Percentiles rank a stretch among this genome's conserved stretches.
These are phyloP conservation scores for Tripterygium wilfordii DNA, from an alignment of 177 flowering plant species.

Conservation along the genomic window DNA sequence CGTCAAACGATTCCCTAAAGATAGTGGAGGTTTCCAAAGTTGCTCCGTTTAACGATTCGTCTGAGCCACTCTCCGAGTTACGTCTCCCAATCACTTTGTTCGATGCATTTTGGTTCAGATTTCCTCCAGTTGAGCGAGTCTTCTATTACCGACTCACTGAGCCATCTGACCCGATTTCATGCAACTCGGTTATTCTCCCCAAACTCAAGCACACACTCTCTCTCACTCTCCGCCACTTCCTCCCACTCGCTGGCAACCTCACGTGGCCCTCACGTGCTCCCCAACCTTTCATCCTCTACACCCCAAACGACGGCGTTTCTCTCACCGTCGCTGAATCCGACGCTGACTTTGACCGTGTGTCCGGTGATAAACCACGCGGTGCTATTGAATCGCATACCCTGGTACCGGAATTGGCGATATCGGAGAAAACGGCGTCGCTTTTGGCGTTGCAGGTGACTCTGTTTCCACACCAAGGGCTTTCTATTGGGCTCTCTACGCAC, in stretches of 20 bases:
- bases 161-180: background rate
- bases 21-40: background rate
- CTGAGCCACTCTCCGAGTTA: background rate
- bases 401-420: background rate
- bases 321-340: conserved; percentile 12
- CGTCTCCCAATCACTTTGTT: conserved; percentile 30
- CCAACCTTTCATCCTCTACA: conserved; percentile 7
- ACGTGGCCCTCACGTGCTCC: conserved; percentile 6
- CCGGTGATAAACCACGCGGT: background rate
- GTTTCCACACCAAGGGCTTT: conserved; percentile 13
- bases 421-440: background rate
- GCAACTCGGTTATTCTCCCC: no score
- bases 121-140: conserved; percentile 11
- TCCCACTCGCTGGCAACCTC: conserved; percentile 13
- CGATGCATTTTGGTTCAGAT: conserved; percentile 19
- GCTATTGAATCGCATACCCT: conserved; percentile 1
- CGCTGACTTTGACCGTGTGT: conserved; percentile 5
- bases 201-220: conserved; percentile 2
- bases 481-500: conserved; percentile 7
- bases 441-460: conserved; percentile 14
- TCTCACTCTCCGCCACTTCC: conserved; percentile 13
- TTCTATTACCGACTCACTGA: conserved; percentile 19
- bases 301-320: conserved; percentile 4
- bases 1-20: background rate
- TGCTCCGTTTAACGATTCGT: conserved; percentile 5